Conservation (phyloP, 768 basidiomycete species). For the Lanmaoa pseudosensibilis region DNA sequence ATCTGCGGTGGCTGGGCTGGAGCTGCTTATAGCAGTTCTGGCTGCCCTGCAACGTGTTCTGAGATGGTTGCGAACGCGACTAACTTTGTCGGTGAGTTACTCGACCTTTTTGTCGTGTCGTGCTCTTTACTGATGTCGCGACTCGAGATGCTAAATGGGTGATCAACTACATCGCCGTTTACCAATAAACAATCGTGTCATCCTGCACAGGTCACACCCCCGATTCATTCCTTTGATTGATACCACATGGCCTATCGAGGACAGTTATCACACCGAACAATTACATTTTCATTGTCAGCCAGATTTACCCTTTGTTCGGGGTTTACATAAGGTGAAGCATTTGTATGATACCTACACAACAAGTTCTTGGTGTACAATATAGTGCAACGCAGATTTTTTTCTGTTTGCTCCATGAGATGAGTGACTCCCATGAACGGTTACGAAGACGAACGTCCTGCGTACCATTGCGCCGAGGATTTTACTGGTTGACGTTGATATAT, state of each 20-base stretch:
- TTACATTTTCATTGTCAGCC: neutral
- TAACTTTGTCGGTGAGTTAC: slow-evolving; percentile 50
- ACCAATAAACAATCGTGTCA: slow-evolving; percentile 33
- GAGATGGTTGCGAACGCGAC: slow-evolving; percentile 50
- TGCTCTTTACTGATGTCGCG: neutral
- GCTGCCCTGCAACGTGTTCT: slow-evolving; percentile 45
- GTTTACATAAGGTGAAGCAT: neutral
- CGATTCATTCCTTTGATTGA: neutral
- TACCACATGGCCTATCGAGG: neutral
- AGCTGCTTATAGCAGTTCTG: slow-evolving; percentile 20
- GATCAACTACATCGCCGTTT: slow-evolving; percentile 55
- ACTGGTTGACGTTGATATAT: too few relatives aligned
- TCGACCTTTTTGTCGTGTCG: neutral
- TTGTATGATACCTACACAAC: neutral
- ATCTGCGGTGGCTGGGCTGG: slow-evolving; percentile 35
- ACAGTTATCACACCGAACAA: neutral
- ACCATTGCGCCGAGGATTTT: too few relatives aligned
- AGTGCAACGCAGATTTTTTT: neutral
- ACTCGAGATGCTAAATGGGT: slow-evolving; percentile 49
- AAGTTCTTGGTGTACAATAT: neutral
- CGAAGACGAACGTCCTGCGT: too few relatives aligned
- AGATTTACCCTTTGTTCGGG: neutral
- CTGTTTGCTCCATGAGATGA: too few relatives aligned
- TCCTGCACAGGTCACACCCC: neutral
- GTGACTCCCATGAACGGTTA: too few relatives aligned